Conservation (phyloP, 306 rosid species). For the Dalbergia cultrata region DNA sequence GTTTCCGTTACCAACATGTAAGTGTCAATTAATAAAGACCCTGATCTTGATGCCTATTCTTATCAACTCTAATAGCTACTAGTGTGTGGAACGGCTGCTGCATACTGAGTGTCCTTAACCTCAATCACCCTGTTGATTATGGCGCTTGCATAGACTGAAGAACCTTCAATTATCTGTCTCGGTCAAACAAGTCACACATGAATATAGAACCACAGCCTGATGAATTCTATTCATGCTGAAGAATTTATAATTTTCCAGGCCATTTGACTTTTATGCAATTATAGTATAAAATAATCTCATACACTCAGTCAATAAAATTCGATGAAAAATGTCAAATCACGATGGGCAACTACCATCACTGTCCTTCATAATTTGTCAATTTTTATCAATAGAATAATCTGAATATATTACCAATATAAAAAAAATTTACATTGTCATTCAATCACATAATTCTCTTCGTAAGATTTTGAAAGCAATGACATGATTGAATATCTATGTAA, state of each 20-base stretch:
- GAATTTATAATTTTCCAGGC: not conserved
- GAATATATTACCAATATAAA: too few species aligned
- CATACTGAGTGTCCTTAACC: slow-evolving; percentile 66
- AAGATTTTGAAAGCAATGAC: too few species aligned
- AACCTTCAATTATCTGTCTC: slow-evolving; percentile 71
- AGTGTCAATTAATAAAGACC: slow-evolving; percentile 5
- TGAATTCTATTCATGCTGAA: not conserved
- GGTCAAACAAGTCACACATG: slow-evolving; percentile 29
- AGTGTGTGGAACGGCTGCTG: slow-evolving; percentile 53
- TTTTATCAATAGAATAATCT: too few species aligned
- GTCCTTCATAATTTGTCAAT: too few species aligned
- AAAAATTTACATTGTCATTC: too few species aligned
- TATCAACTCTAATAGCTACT: slow-evolving; percentile 37
- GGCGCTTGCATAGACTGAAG: slow-evolving; percentile 78
- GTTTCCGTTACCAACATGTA: not conserved
- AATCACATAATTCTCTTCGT: too few species aligned
- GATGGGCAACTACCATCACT: too few species aligned
- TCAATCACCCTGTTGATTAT: slow-evolving; percentile 77
- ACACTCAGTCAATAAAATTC: too few species aligned
- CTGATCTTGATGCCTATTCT: slow-evolving; percentile 28
- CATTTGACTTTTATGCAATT: not conserved
- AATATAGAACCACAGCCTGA: not conserved
- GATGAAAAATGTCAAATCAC: too few species aligned
- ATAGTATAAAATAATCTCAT: too few species aligned
- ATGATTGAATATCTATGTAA: too few species aligned